Percentiles rank a stretch among this genome's conserved stretches.
phyloP scores from a whole-genome alignment of 2,329 filamentous ascomycete genomes.

The Cladosporium cucumerinum region DNA sequence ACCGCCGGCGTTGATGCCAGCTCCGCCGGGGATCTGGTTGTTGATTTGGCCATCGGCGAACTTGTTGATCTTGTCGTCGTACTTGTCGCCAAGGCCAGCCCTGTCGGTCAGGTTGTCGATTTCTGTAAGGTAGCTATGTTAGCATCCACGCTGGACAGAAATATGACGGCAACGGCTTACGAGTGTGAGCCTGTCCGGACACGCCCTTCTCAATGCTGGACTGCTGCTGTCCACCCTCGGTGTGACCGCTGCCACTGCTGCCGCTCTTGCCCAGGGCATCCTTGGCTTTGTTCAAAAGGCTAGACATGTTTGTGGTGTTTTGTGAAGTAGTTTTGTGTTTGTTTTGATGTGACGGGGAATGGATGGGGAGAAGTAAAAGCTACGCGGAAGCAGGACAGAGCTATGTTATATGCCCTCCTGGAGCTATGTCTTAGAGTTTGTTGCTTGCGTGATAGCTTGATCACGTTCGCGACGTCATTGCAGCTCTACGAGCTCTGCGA shows the following conservation, averaged over 20 bases:
- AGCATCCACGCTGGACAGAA: not conserved
- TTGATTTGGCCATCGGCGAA: slow-evolving; percentile 25
- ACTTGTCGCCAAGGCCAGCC: slow-evolving; percentile 25
- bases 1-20: not conserved
- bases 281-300: slow-evolving; percentile 26
- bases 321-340: not conserved
- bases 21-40: slow-evolving; percentile 20
- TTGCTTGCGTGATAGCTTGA: slow-evolving; percentile 9
- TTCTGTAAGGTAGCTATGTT: slow-evolving; percentile 3
- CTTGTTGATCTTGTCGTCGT: slow-evolving; percentile 28
- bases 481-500: not conserved
- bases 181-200: slow-evolving; percentile 20
- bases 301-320: slow-evolving; percentile 19
- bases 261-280: slow-evolving; percentile 21
- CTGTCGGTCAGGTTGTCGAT: slow-evolving; percentile 25
- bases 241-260: not conserved
- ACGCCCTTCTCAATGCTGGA: slow-evolving; percentile 19
- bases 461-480: slow-evolving; percentile 1
- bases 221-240: slow-evolving; percentile 1
- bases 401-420: not conserved
- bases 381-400: slow-evolving; percentile 2
- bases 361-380: not conserved
- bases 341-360: not conserved
- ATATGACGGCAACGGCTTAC: slow-evolving; percentile 1
- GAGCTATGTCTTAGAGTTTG: not conserved